Evolutionary conservation across 2,329 filamentous ascomycete species (phyloP).

Genomic region (Erysiphe neolycopersici): DNA sequence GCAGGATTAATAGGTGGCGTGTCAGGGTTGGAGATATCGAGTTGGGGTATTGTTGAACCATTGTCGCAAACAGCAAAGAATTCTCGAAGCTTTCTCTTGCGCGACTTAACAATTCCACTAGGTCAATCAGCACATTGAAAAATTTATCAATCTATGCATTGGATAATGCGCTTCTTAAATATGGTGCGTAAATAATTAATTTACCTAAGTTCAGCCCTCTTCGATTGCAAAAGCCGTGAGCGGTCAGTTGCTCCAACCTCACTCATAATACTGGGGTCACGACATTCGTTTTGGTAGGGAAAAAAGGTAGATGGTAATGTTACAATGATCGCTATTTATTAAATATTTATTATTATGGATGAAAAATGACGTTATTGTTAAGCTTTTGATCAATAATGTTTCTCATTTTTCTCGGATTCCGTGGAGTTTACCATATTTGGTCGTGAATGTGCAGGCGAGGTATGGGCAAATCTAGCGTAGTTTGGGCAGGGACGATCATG

Average conservation of each 20-base stretch:
- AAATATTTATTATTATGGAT: neutral
- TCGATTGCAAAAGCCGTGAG: conserved; percentile 37
- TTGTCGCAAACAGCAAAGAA: conserved; percentile 57
- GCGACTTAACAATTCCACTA: conserved; percentile 52
- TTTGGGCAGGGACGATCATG: conserved; percentile 1
- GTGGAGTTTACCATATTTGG: neutral
- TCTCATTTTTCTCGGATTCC: neutral
- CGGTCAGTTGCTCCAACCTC: conserved; percentile 40
- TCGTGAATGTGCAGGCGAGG: conserved; percentile 1
- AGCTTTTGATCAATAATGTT: neutral
- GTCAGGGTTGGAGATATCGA: conserved; percentile 29
- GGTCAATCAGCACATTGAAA: conserved; percentile 10
- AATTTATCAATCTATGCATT: conserved; percentile 7
- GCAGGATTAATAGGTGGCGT: conserved; percentile 23
- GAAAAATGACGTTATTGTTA: neutral
- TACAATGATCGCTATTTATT: neutral
- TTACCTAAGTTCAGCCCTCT: conserved; percentile 34
- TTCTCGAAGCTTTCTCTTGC: conserved; percentile 76
- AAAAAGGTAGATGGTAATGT: conserved; percentile 7
- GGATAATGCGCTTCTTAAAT: conserved; percentile 6
- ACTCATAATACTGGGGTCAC: conserved; percentile 41
- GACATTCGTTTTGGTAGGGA: conserved; percentile 43
- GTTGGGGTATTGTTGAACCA: conserved; percentile 29
- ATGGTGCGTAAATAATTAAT: conserved; percentile 10
- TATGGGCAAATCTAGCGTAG: neutral